Percentiles rank a stretch among this genome's conserved stretches.
These are phyloP conservation scores for Lenzites betulinus DNA, from an alignment of 768 basidiomycete genomes.

Conservation along the genomic window DNA sequence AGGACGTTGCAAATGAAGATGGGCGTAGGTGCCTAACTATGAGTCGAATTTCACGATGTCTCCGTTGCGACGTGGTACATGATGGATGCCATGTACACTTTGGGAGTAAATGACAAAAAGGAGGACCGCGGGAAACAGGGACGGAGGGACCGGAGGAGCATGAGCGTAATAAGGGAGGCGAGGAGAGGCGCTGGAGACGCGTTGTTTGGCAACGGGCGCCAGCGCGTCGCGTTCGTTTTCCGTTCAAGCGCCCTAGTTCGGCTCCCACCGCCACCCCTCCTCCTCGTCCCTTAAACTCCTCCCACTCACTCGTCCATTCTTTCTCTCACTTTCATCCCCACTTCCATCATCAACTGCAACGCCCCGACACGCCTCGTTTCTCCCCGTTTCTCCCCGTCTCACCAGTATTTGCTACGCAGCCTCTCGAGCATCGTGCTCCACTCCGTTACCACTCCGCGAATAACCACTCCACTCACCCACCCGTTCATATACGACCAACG, in stretches of 20 bases:
- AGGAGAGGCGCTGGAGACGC: conserved; percentile 1
- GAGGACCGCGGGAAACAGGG: not conserved
- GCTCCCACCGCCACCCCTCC: conserved; percentile 1
- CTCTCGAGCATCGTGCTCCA: not conserved
- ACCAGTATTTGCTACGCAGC: not conserved
- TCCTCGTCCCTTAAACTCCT: not conserved
- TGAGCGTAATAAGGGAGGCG: not conserved
- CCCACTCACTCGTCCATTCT: not conserved
- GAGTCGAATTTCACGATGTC: too few species aligned
- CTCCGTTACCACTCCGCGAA: conserved; percentile 8
- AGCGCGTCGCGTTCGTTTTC: conserved; percentile 14
- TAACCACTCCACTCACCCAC: not conserved
- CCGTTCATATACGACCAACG: not conserved
- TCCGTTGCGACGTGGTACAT: too few species aligned
- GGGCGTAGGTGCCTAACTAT: too few species aligned
- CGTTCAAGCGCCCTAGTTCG: not conserved
- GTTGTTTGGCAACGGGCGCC: conserved; percentile 23
- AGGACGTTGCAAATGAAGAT: too few species aligned
- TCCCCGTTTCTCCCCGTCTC: too few species aligned
- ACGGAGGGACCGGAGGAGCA: too few species aligned
- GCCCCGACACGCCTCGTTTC: too few species aligned
- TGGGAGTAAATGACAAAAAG: not conserved
- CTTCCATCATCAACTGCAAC: too few species aligned
- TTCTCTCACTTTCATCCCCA: not conserved
- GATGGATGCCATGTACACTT: too few species aligned